phyloP scores from a whole-genome alignment of 306 rosid genomes.

The Lathyrus oleraceus region DNA sequence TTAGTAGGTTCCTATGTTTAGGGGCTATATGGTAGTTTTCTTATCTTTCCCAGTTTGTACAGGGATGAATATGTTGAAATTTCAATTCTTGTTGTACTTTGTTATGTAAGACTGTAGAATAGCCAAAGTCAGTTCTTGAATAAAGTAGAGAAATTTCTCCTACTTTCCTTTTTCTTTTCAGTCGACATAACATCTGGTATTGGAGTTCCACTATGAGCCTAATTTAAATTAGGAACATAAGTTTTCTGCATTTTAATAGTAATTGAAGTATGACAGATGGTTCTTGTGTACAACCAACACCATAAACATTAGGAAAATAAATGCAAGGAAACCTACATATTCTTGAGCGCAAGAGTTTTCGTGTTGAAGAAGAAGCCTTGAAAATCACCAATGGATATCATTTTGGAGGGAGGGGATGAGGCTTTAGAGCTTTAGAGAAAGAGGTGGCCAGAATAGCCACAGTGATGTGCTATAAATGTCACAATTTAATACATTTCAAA shows the following conservation, averaged over 20 bases:
- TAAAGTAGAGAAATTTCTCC: neutral
- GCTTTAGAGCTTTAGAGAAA: neutral
- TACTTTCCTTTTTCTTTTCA: neutral
- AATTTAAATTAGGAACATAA: neutral
- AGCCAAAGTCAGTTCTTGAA: neutral
- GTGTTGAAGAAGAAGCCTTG: neutral
- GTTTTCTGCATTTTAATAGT: neutral
- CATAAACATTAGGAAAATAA: neutral
- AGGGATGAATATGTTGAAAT: neutral
- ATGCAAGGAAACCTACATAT: neutral
- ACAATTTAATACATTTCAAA: neutral
- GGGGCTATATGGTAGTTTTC: neutral
- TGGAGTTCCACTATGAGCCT: neutral
- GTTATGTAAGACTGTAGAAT: constrained; percentile 1
- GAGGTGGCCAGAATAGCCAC: neutral
- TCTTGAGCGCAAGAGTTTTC: neutral
- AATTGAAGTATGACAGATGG: neutral
- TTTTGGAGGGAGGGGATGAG: neutral
- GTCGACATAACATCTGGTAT: neutral
- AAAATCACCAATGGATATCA: neutral
- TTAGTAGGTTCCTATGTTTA: neutral
- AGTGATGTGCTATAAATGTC: no score
- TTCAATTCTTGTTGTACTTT: neutral
- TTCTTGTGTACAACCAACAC: neutral
- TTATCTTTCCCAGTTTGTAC: neutral